A percentile compares a stretch with the other conserved stretches of the same genome.
Evolutionary conservation across 306 rosid species (phyloP).

Genomic region (Ammopiptanthus mongolicus): DNA sequence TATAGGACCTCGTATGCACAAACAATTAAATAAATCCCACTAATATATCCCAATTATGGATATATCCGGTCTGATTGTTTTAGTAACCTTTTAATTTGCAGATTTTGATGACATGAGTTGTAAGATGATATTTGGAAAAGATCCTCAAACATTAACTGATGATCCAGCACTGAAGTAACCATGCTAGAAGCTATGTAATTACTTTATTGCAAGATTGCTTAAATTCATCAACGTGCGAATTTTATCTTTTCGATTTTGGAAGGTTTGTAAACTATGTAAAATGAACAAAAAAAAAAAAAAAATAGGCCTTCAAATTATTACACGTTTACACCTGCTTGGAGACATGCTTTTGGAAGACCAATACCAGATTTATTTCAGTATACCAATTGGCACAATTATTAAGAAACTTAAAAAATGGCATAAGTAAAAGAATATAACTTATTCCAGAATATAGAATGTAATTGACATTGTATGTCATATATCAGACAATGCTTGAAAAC

Average conservation of each 20-base stretch:
- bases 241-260: background rate
- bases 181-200: conserved; percentile 76
- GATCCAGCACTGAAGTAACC: conserved; percentile 95
- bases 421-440: background rate
- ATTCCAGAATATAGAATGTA: background rate
- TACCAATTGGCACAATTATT: background rate
- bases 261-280: background rate
- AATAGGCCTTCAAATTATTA: background rate
- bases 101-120: conserved; percentile 99
- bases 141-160: conserved; percentile 57
- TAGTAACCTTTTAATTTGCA: conserved; percentile 34
- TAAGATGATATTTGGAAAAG: conserved; percentile 89
- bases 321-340: no score
- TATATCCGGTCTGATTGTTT: conserved; percentile 1
- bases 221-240: background rate
- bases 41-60: background rate
- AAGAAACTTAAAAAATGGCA: background rate
- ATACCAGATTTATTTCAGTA: background rate
- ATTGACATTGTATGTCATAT: conserved; percentile 7
- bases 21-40: conserved; percentile 6
- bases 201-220: background rate
- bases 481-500: conserved; percentile 54
- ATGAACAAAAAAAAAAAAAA: background rate
- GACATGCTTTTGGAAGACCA: background rate
- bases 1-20: background rate